Evolutionary conservation across 164 flowering plant species (phyloP), one percentile per base, ranked within the genome.

Genomic region (Umbellularia californica): DNA sequence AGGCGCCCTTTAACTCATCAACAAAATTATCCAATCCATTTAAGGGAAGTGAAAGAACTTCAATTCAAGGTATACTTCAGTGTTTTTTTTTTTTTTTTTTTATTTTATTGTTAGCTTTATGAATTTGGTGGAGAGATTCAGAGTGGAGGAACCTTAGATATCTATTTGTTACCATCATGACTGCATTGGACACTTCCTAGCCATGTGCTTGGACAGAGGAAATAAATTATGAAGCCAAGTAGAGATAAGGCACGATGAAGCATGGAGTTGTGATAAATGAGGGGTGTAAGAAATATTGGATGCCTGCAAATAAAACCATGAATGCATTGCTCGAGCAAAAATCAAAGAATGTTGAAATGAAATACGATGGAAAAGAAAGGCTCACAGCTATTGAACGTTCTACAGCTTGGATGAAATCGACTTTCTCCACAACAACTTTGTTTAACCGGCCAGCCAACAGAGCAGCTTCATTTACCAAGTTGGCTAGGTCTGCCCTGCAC

Each of bases 381-480:
- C 69, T 77, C 90, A 95, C 99, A 79, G 99, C 99, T 83, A 95
- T 84, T 69, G 98, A 91, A 58, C 99, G 89, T 79, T 95, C 99
- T 70, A 95, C 99, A 15, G 99, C 99, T 51, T 92, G 89, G 78
- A 93, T 86, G 79, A 95, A 95, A 82, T 95, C 99, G 80, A 82
- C 74, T 81, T 85, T 93, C 84, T 89, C 98, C 30, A 95, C 99
- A 58, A 90, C 83, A 52, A 79, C 63, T 87, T 95, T 95, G 79
- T 77, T 88, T 58, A 82, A 81, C 81, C 99, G 87, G 70, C 99
- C 99, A 72, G 99, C 99, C 83, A 95, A 86, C 79, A 95, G 77
- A 78, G 99, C 99, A 79, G 99, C 99, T 85, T 95, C 99, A 83
- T 95, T 95, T 24, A 93, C 99, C 83, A 95, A 84, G 81, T 95